Evolutionary conservation across 73 alveolate genomes (phyloP).

Genomic region (Tetrahymena malaccensis): DNA sequence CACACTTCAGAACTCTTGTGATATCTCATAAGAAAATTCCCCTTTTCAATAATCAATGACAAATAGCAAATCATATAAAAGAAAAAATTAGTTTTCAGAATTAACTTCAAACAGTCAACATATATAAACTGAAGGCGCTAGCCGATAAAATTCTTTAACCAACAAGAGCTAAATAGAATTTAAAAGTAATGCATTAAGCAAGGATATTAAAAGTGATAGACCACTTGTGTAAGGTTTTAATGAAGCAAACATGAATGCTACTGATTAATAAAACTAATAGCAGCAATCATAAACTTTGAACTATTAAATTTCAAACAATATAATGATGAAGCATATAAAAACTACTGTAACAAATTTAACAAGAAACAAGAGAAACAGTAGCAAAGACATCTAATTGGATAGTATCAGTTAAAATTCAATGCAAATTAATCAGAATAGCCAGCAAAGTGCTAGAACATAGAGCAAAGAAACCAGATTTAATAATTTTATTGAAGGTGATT

Average conservation of each 20-base stretch:
- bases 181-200: neutral
- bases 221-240: neutral
- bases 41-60: neutral
- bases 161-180: neutral
- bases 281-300: neutral
- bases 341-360: neutral
- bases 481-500: neutral
- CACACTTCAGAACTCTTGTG: neutral
- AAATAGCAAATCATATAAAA: neutral
- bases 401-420: neutral
- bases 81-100: neutral
- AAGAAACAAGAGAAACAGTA: neutral
- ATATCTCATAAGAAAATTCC: neutral
- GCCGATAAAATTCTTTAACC: neutral
- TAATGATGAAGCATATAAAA: neutral
- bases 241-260: neutral
- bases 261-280: neutral
- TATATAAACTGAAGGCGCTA: neutral
- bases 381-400: neutral
- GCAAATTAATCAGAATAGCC: neutral
- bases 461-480: neutral
- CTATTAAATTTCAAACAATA: neutral
- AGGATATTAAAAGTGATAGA: neutral
- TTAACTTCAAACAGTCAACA: neutral
- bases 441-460: neutral